Conservation (phyloP, 805 yeast genomes). For the Yarrowia sp. region DNA sequence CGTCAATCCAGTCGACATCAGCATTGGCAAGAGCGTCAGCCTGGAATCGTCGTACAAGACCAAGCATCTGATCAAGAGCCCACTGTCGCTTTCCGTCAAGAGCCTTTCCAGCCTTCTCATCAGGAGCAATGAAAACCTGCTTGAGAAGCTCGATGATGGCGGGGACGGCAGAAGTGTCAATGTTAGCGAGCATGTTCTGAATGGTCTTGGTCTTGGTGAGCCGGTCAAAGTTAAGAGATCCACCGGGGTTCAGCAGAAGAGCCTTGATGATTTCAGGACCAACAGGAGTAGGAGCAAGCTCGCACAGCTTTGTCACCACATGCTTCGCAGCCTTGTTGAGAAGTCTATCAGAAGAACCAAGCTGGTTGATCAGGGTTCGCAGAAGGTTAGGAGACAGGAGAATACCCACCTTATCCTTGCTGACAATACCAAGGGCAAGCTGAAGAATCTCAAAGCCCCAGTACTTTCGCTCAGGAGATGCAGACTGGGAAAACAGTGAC, state of each 20-base stretch:
- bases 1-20: slow-evolving; percentile 37
- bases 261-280: slow-evolving; percentile 35
- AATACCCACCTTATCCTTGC: slow-evolving; percentile 30
- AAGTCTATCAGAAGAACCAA: slow-evolving; percentile 60
- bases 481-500: slow-evolving; percentile 64
- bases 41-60: slow-evolving; percentile 39
- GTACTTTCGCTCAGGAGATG: slow-evolving; percentile 82
- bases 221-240: slow-evolving; percentile 60
- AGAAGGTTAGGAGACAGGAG: slow-evolving; percentile 50
- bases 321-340: slow-evolving; percentile 64
- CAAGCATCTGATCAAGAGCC: slow-evolving; percentile 56
- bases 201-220: slow-evolving; percentile 69
- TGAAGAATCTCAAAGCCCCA: slow-evolving; percentile 77
- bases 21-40: slow-evolving; percentile 28
- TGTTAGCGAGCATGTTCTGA: slow-evolving; percentile 42
- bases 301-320: slow-evolving; percentile 44
- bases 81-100: slow-evolving; percentile 47
- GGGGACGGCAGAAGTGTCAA: slow-evolving; percentile 28
- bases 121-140: slow-evolving; percentile 20
- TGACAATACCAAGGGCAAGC: slow-evolving; percentile 42
- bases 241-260: slow-evolving; percentile 46
- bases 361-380: slow-evolving; percentile 73
- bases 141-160: slow-evolving; percentile 6
- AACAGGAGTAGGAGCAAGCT: slow-evolving; percentile 40
- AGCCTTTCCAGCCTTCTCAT: slow-evolving; percentile 29